Conservation (phyloP, 208 protist genomes). For the Trypanosoma rangeli region DNA sequence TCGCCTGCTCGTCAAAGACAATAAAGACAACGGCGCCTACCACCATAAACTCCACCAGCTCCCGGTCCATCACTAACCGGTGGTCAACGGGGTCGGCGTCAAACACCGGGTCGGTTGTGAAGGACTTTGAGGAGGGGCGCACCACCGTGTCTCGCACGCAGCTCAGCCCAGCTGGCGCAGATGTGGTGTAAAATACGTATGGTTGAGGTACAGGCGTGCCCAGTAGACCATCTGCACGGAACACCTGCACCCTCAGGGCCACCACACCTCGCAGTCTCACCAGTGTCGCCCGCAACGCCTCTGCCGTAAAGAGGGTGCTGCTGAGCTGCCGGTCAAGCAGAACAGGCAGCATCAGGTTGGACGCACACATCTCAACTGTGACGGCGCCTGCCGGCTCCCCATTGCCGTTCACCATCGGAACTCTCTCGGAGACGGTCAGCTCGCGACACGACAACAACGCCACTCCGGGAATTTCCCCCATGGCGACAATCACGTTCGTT, state of each 20-base stretch:
- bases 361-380: conserved; percentile 54
- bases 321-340: conserved; percentile 39
- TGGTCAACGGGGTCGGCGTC: conserved; percentile 75
- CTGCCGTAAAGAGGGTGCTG: conserved; percentile 31
- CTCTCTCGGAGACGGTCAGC: conserved; percentile 36
- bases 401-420: conserved; percentile 48
- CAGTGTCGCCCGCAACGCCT: conserved; percentile 49
- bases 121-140: conserved; percentile 34
- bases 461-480: conserved; percentile 68
- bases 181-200: conserved; percentile 86
- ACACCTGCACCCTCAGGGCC: conserved; percentile 74
- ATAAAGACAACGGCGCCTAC: conserved; percentile 75
- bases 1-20: conserved; percentile 73
- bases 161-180: conserved; percentile 36
- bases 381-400: conserved; percentile 46
- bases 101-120: conserved; percentile 60
- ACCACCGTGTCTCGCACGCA: conserved; percentile 80
- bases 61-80: conserved; percentile 63
- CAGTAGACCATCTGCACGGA: conserved; percentile 44
- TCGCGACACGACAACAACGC: conserved; percentile 59
- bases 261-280: conserved; percentile 66
- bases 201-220: conserved; percentile 46
- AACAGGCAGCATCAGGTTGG: conserved; percentile 68
- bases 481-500: conserved; percentile 55
- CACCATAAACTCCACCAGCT: conserved; percentile 61